Evolutionary conservation across 2,329 filamentous ascomycete genomes (phyloP), one percentile per base, ranked within the genome.

Genomic region (Macrophomina tecta): DNA sequence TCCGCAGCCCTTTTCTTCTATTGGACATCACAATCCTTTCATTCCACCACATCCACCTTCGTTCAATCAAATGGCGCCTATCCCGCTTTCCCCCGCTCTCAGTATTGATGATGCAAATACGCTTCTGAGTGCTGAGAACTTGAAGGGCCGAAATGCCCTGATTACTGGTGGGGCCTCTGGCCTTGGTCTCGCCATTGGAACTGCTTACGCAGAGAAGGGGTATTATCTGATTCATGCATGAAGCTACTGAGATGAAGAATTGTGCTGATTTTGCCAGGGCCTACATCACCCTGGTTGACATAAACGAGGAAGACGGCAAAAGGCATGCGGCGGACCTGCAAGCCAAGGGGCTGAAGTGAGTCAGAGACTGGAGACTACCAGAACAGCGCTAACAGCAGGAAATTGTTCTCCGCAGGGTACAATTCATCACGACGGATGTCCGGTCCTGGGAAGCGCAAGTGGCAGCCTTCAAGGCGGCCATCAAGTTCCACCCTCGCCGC

Each of bases 401-500:
- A 2, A 2, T 38, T 3, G 11, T 38, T 8, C 36, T 3, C 7
- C 36, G 11, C 36, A 70, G 67, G 1, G 74, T 75, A 4, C 72
- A 74, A 23, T 78, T 78, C 52, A 73, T 74, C 8, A 65, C 69
- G 38, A 73, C 73, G 58, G 73, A 79, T 66, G 75, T 78, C 6
- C 72, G 71, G 4, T 72, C 71, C 5, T 77, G 75, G 64, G 53
- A 68, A 8, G 71, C 72, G 8, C 75, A 77, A 63, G 67, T 72
- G 11, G 58, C 55, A 2, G 71, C 76, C 34, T 79, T 78, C 70
- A 73, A 75, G 56, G 69, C 68, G 3, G 76, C 76, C 1, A 68
- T 77, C 16, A 14, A 48, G 1, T 75, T 73, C 32, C 73, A 73
- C 3, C 67, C 70, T 0, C 71, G 67, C 11, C 62, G 66, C 12